Evolutionary conservation across 306 rosid species (phyloP), one percentile per base, ranked within the genome.

Genomic region (Vigna nakashimae): DNA sequence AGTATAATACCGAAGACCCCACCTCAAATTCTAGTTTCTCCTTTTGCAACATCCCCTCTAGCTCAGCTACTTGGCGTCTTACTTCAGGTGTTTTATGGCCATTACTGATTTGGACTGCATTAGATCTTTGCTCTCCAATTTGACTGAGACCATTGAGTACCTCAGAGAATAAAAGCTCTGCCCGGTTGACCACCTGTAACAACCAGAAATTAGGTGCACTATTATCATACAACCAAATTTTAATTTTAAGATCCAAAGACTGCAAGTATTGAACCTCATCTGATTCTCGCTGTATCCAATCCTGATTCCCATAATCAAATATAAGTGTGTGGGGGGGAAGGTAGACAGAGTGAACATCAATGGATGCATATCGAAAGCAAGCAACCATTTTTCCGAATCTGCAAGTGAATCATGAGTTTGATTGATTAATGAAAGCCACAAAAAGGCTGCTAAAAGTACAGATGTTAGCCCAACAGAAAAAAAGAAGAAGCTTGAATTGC

Each of bases 341-440:
- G 81, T 85, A 88, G 86, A 92, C 98, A 22, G 98, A 91, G 79
- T 87, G 90, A 74, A 95, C 96, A 78, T 96, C 84, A 79, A 96
- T 91, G 32, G 99, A 90, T 59, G 98, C 91, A 84, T 96, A 96
- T 45, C 98, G 91, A 78, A 96, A 96, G 89, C 99, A 96, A 75
- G 99, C 99, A 75, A 96, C 98, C 94, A 89, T 96, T 81, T 85
- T 85, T 48, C 98, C 99, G 58, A 92, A 96, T 86, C 99, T 96
- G 53, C 63, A 80, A 65, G 40, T 43, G 67, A 82, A 75, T 62
- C 59, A 64, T 32, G 62, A 57, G 53, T 20, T 15, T 43, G 46
- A 53, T 48, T 81, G 46, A 73, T 76, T 74, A 65, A 57, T 77
- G 38, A 74, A 86, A 52, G 78, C 20, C 50, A 67, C 53, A 40